Conservation (phyloP, 2,329 filamentous ascomycete genomes). For the Diaporthe destruens region DNA sequence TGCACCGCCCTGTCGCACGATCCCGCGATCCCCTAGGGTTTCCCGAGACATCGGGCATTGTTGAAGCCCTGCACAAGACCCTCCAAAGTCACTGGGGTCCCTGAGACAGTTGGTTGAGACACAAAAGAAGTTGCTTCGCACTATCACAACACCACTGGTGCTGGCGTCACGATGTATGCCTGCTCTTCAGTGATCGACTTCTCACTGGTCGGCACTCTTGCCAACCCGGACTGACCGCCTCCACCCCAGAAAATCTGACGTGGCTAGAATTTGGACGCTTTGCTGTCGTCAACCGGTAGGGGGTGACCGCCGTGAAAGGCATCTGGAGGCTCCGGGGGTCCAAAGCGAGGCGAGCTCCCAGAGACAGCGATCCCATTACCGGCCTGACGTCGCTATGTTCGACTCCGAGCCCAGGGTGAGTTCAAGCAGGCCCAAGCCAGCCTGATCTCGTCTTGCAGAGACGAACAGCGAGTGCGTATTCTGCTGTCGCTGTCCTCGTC, state of each 20-base stretch:
- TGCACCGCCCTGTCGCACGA: slow-evolving; percentile 16
- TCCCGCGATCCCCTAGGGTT: neutral
- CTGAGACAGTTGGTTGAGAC: slow-evolving; percentile 18
- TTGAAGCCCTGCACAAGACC: slow-evolving; percentile 14
- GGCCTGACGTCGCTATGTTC: neutral
- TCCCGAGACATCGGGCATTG: slow-evolving; percentile 20
- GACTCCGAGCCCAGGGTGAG: too few relatives aligned
- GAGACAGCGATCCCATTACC: neutral
- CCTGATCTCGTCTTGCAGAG: neutral
- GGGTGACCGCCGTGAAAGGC: neutral
- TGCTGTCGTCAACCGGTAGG: neutral
- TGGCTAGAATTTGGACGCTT: neutral
- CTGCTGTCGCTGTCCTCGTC: neutral
- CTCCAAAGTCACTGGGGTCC: neutral
- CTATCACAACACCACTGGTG: slow-evolving; percentile 7
- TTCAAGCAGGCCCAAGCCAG: neutral
- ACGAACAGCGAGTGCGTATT: neutral
- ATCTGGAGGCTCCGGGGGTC: neutral
- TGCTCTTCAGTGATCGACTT: neutral
- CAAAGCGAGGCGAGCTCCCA: slow-evolving; percentile 8
- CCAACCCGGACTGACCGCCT: neutral
- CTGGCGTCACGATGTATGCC: neutral
- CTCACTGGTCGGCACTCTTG: neutral
- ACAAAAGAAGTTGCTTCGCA: slow-evolving; percentile 1
- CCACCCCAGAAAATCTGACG: neutral